phyloP scores from a whole-genome alignment of 805 yeast species.

The Candida pini region DNA sequence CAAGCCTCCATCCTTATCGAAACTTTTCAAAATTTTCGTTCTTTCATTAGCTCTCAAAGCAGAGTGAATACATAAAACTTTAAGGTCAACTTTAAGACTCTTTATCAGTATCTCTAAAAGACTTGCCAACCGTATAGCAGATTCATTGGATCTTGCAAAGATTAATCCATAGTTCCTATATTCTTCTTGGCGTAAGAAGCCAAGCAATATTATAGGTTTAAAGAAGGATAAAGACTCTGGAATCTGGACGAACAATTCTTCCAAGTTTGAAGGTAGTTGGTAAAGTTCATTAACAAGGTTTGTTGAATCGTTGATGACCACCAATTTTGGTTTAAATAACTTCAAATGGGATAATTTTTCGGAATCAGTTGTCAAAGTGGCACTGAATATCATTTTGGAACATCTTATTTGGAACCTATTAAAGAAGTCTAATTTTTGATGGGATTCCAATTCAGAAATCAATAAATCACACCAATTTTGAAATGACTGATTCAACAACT shows the following conservation, averaged over 20 bases:
- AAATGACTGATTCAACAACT: slow-evolving; percentile 78
- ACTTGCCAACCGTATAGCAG: slow-evolving; percentile 73
- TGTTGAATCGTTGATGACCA: slow-evolving; percentile 57
- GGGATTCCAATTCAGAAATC: slow-evolving; percentile 33
- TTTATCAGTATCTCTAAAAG: slow-evolving; percentile 42
- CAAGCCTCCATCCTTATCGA: slow-evolving; percentile 44
- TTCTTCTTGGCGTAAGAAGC: slow-evolving; percentile 39
- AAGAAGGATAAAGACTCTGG: slow-evolving; percentile 30
- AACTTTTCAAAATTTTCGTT: slow-evolving; percentile 50
- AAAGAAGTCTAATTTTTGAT: slow-evolving; percentile 27
- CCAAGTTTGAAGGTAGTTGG: slow-evolving; percentile 50
- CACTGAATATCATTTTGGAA: slow-evolving; percentile 76
- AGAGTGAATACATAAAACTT: slow-evolving; percentile 49
- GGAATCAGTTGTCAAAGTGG: slow-evolving; percentile 91
- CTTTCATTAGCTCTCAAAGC: slow-evolving; percentile 51
- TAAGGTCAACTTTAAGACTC: slow-evolving; percentile 12
- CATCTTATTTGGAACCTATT: slow-evolving; percentile 33
- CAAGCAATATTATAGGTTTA: slow-evolving; percentile 72
- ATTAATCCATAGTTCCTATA: slow-evolving; percentile 40
- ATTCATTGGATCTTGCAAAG: slow-evolving; percentile 77
- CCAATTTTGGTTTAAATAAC: slow-evolving; percentile 63
- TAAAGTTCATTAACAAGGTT: slow-evolving; percentile 49
- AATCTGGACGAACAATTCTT: slow-evolving; percentile 25
- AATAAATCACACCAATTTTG: slow-evolving; percentile 83
- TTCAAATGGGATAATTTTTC: slow-evolving; percentile 73